phyloP scores from a whole-genome alignment of 345 rosid genomes.

The Gossypium thurberi region DNA sequence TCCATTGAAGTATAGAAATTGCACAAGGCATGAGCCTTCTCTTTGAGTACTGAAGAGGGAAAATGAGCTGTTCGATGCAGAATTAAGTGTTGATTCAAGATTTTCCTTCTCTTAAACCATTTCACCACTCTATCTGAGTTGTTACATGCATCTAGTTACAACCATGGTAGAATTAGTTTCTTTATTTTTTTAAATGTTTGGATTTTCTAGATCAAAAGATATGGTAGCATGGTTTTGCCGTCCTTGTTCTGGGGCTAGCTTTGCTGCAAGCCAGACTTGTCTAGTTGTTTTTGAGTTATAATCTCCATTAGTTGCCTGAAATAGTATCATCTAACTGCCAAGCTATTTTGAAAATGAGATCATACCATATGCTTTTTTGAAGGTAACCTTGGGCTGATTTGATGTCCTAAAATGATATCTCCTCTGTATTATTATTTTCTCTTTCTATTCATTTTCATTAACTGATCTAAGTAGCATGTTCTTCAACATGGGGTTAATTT shows the following conservation, averaged over 20 bases:
- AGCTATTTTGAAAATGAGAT: neutral
- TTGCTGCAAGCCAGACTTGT: neutral
- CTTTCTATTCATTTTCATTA: neutral
- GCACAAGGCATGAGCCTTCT: neutral
- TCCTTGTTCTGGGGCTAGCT: neutral
- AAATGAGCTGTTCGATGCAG: neutral
- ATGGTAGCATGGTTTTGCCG: neutral
- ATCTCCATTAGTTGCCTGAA: neutral
- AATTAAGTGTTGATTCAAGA: neutral
- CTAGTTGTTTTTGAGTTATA: neutral
- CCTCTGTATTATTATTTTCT: neutral
- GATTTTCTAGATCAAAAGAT: too few relatives aligned
- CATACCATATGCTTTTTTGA: neutral
- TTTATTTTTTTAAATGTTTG: neutral
- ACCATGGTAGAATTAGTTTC: neutral
- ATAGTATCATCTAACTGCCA: neutral
- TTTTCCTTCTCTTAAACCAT: neutral
- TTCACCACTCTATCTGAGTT: neutral
- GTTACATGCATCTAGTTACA: neutral
- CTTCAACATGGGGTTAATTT: neutral
- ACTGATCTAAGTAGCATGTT: constrained; percentile 2
- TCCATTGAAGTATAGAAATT: neutral
- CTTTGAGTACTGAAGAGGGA: neutral
- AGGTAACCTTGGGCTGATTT: constrained; percentile 8
- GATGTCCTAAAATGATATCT: neutral